phyloP scores from a whole-genome alignment of 148 eudicot species.

The Silene latifolia region DNA sequence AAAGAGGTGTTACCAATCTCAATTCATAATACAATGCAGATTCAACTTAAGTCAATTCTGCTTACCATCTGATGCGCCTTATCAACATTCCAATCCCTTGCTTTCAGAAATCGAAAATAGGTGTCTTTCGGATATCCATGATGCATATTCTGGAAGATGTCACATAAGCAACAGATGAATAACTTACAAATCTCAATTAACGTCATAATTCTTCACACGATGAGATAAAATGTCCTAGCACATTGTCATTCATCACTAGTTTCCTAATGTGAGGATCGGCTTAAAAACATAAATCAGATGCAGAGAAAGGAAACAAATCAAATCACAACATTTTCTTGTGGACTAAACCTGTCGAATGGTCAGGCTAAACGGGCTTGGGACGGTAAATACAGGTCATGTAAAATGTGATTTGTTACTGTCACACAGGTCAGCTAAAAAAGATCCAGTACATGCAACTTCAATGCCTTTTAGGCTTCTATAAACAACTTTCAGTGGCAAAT shows the following conservation, averaged over 20 bases:
- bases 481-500: too few species aligned
- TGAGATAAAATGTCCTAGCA: neutral
- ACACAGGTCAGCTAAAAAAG: too few species aligned
- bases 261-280: neutral
- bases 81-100: constrained; percentile 77
- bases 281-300: neutral
- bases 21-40: too few species aligned
- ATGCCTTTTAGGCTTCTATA: too few species aligned
- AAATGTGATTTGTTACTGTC: too few species aligned
- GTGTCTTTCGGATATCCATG: constrained; percentile 61
- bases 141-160: constrained; percentile 62
- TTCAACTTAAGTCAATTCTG: neutral
- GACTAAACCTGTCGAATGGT: neutral
- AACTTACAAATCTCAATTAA: neutral
- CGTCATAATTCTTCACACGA: neutral
- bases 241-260: neutral
- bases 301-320: neutral
- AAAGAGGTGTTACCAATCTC: neutral
- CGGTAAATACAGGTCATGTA: too few species aligned
- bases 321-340: neutral
- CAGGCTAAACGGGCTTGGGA: neutral
- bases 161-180: constrained; percentile 12
- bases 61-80: constrained; percentile 82
- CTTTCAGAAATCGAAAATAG: constrained; percentile 66
- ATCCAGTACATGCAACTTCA: neutral